These are phyloP conservation scores for Flaveria sonorensis DNA, from an alignment of 129 eudicot genomes.

Conservation along the genomic window DNA sequence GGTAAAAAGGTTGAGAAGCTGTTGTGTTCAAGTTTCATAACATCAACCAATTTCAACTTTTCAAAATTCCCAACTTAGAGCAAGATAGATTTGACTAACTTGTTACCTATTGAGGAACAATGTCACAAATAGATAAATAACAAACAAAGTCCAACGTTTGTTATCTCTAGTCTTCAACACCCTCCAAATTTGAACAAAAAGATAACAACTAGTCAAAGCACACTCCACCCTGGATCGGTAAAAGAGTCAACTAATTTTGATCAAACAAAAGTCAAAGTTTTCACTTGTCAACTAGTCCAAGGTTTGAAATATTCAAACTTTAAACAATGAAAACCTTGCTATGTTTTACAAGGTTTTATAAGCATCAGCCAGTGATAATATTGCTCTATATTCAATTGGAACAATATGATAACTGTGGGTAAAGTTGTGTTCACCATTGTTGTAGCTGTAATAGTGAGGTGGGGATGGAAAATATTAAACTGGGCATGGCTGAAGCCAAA, in stretches of 20 bases:
- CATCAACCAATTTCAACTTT: neutral
- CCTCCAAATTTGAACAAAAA: neutral
- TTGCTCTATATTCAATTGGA: neutral
- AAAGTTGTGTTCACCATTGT: slow-evolving; percentile 15
- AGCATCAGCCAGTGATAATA: neutral
- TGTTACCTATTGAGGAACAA: no score
- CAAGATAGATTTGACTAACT: neutral
- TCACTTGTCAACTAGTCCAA: no score
- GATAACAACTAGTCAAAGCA: no score
- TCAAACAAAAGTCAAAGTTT: neutral
- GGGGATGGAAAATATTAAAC: slow-evolving; percentile 31
- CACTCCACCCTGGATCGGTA: neutral
- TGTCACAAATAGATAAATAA: no score
- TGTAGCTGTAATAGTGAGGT: slow-evolving; percentile 9
- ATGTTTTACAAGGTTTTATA: neutral
- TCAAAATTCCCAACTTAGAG: neutral
- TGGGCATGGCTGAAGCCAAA: slow-evolving; percentile 51
- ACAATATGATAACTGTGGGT: neutral
- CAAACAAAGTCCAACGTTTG: no score
- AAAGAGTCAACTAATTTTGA: neutral
- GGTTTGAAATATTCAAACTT: neutral
- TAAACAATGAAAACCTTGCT: neutral
- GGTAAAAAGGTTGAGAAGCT: no score
- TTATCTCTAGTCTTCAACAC: neutral
- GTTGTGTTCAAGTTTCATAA: no score